A percentile compares a stretch with the other conserved stretches of the same genome.
Conservation (phyloP, 2,329 filamentous ascomycete species). For the Pseudopithomyces chartarum region DNA sequence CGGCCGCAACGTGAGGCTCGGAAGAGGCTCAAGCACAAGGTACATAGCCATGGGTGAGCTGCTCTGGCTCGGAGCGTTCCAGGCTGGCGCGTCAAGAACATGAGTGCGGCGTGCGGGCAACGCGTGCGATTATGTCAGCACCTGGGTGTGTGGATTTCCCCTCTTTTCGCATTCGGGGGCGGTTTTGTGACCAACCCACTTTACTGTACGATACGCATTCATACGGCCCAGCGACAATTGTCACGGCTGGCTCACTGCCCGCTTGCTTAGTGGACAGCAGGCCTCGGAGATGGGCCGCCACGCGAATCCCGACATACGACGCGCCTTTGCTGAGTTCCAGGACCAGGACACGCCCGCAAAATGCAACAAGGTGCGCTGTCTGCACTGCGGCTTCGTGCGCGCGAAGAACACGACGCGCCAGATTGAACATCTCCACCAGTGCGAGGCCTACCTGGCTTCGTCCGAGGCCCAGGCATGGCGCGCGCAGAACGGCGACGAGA, state of each 20-base stretch:
- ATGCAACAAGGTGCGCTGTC: conserved; percentile 56
- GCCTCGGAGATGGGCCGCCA: conserved; percentile 35
- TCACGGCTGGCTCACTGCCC: background rate
- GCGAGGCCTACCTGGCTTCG: conserved; percentile 51
- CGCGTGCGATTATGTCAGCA: background rate
- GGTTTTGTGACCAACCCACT: conserved; percentile 3
- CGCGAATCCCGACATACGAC: conserved; percentile 50
- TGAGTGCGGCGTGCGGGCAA: too few species aligned
- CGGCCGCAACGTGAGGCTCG: background rate
- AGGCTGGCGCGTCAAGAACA: too few species aligned
- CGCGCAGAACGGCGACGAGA: conserved; percentile 23
- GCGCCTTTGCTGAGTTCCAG: conserved; percentile 48
- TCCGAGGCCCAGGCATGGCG: conserved; percentile 49
- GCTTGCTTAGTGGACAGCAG: background rate
- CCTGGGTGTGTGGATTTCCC: background rate
- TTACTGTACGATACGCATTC: conserved; percentile 6
- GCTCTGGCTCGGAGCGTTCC: too few species aligned
- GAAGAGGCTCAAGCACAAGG: background rate
- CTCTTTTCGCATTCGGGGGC: background rate
- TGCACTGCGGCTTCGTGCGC: conserved; percentile 55
- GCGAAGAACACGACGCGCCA: conserved; percentile 58
- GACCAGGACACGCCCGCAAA: conserved; percentile 49
- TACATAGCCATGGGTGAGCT: too few species aligned
- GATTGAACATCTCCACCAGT: conserved; percentile 55
- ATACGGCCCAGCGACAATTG: conserved; percentile 1